Evolutionary conservation across 306 rosid species (phyloP).

Genomic region (Datisca glomerata): DNA sequence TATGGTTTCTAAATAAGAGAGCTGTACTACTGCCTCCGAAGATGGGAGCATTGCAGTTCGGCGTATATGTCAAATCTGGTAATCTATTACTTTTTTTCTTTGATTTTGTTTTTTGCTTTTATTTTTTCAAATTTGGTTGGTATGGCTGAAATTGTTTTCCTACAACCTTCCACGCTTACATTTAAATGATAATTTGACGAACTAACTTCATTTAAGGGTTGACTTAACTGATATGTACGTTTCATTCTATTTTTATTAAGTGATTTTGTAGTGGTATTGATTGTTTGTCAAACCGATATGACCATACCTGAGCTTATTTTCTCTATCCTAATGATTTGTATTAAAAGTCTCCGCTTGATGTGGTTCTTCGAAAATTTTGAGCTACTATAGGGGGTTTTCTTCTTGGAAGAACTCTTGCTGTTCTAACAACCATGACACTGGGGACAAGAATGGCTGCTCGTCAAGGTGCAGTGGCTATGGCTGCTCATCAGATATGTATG

Average conservation of each 20-base stretch:
- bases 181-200: no score
- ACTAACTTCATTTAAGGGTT: no score
- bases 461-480: constrained; percentile 96
- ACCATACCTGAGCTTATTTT: no score
- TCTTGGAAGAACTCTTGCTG: constrained; percentile 89
- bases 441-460: constrained; percentile 97
- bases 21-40: constrained; percentile 77
- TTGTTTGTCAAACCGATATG: no score
- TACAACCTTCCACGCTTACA: no score
- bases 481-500: constrained; percentile 96
- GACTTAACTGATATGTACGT: no score
- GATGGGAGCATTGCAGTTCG: constrained; percentile 75
- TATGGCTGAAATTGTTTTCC: no score
- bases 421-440: constrained; percentile 68
- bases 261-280: no score
- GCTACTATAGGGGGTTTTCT: constrained; percentile 73
- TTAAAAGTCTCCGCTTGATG: no score
- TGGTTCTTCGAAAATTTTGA: constrained; percentile 5
- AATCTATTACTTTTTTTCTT: constrained; percentile 9
- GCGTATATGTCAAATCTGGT: constrained; percentile 81
- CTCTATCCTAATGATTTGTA: no score
- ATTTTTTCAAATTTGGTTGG: no score
- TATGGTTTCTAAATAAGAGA: constrained; percentile 65
- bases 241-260: no score
- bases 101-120: background rate